These are phyloP conservation scores for Lenwebbia sp. DNA, from an alignment of 345 rosid species.

Conservation along the genomic window DNA sequence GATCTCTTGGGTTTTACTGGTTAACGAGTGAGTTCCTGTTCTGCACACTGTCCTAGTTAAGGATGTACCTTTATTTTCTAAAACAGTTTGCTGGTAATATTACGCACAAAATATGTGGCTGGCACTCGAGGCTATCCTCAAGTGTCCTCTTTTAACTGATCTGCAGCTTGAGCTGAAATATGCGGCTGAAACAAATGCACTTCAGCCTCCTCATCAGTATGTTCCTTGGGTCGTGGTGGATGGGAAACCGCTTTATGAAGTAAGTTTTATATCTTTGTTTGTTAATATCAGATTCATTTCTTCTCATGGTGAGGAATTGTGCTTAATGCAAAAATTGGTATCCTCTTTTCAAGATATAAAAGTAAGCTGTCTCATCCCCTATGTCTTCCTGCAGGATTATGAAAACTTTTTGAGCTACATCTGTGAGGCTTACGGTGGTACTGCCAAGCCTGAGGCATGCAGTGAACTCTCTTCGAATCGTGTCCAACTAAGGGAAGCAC, in stretches of 20 bases:
- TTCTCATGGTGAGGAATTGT: neutral
- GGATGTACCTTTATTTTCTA: neutral
- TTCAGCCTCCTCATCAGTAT: slow-evolving; percentile 75
- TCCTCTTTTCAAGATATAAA: neutral
- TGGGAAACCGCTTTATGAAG: slow-evolving; percentile 92
- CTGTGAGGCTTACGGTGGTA: slow-evolving; percentile 66
- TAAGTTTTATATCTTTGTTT: slow-evolving; percentile 12
- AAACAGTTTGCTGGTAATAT: neutral
- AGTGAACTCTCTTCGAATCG: slow-evolving; percentile 13
- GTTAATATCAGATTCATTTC: neutral
- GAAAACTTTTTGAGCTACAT: slow-evolving; percentile 66
- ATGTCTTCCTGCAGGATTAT: slow-evolving; percentile 43
- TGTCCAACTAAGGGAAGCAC: slow-evolving; percentile 4
- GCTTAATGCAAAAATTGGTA: neutral
- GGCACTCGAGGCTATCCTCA: neutral
- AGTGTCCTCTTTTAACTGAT: neutral
- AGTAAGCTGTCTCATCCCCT: neutral
- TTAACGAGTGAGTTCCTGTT: neutral
- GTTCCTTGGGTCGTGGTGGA: slow-evolving; percentile 97
- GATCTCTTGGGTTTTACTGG: neutral
- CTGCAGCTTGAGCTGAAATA: slow-evolving; percentile 74
- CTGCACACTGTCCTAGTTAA: neutral
- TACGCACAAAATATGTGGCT: neutral
- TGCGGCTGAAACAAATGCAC: slow-evolving; percentile 75
- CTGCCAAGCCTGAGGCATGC: slow-evolving; percentile 38